A percentile compares a stretch with the other conserved stretches of the same genome.
These are phyloP conservation scores for Jackrogersella minutella DNA, from an alignment of 495 filamentous ascomycete species.

Conservation along the genomic window DNA sequence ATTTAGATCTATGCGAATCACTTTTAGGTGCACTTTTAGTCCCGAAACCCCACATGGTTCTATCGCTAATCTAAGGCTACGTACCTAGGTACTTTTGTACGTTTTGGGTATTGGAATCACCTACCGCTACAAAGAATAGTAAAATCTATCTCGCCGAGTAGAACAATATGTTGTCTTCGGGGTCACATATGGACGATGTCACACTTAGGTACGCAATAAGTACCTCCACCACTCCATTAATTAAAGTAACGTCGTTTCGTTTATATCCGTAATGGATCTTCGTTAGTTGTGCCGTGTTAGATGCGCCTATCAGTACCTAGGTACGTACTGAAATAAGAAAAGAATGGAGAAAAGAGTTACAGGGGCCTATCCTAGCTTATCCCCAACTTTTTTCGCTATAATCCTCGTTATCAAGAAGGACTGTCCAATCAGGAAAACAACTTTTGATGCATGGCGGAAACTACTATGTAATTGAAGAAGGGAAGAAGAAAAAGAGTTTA, in stretches of 20 bases:
- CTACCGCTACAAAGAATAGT: too few species aligned
- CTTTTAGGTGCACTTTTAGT: too few species aligned
- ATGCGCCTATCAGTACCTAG: slow-evolving; percentile 33
- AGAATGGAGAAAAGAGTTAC: not conserved
- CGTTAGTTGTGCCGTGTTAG: slow-evolving; percentile 1
- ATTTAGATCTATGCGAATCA: too few species aligned
- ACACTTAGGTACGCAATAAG: not conserved
- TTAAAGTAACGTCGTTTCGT: slow-evolving; percentile 23
- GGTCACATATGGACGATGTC: not conserved
- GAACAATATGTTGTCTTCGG: not conserved
- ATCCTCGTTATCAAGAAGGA: slow-evolving; percentile 28
- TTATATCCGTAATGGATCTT: not conserved
- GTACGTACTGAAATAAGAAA: slow-evolving; percentile 14
- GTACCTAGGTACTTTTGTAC: too few species aligned
- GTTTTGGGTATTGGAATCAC: too few species aligned
- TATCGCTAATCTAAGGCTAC: too few species aligned
- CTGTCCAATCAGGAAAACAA: slow-evolving; percentile 17
- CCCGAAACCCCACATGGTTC: too few species aligned
- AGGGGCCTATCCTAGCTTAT: slow-evolving; percentile 22
- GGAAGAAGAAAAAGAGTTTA: not conserved
- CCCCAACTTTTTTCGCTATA: slow-evolving; percentile 11
- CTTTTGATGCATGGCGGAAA: slow-evolving; percentile 5
- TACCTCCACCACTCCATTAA: not conserved
- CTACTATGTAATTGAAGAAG: not conserved
- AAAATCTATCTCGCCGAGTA: too few species aligned